Evolutionary conservation across 345 rosid species (phyloP), one percentile per base, ranked within the genome.

Genomic region (Pugionium dolabratum): DNA sequence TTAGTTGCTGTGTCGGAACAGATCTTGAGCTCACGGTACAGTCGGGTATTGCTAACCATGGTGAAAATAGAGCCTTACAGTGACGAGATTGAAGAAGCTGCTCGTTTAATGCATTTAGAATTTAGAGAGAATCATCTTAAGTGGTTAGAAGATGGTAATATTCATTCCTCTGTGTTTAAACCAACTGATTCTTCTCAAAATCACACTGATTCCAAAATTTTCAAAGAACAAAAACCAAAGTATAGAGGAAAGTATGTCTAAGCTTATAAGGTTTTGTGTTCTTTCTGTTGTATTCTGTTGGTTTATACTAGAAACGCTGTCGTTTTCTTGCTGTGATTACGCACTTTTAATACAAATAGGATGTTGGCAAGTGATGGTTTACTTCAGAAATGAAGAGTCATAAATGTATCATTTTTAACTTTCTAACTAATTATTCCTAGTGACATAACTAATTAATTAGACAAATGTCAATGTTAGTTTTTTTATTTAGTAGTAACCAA

Each of bases 81-180:
- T 2, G 81, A 83, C 33, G 81, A 82, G 61, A 40, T 90, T 9
- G 78, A 85, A 5, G 82, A 79, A 78, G 84, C 79, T 29, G 97
- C 96, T 10, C 72, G 78, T 64, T 63, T 78, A 41, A 82, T 73
- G 77, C 99, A 94, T 74, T 60, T 80, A 76, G 95, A 88, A 67
- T 94, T 94, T 76, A 85, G 79, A 66, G 91, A 84, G 80, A 94
- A 94, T 76, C 96, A 94, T 74, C 54, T 85, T 3, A 94, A 90
- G 80, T 90, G 95, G 96, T 55, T 90, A 69, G 91, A 88, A 76
- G 88, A 94, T 25, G 93, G 95, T 59, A 94, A 82, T 70, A 89
- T 90, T 32, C 95, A 85, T 77, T 86, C 99, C 50, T 84, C 89
- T 27, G 87, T 94, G 32, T 90, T 94, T 54, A 79, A 76, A 69